These are phyloP conservation scores for Eucalyptus cladocalyx DNA, from an alignment of 345 rosid genomes.

Conservation along the genomic window DNA sequence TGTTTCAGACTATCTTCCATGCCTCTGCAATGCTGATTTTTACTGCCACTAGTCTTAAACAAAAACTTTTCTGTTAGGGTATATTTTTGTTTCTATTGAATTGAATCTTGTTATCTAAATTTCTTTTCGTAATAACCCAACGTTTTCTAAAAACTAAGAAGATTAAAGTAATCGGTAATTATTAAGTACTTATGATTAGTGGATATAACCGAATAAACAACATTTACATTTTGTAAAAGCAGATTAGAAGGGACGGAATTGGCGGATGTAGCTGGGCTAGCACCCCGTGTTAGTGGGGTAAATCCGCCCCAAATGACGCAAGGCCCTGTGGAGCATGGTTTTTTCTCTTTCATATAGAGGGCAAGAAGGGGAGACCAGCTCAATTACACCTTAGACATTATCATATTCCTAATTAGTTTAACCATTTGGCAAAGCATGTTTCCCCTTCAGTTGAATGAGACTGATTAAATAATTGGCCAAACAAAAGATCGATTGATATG, in stretches of 20 bases:
- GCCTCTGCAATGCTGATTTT: not conserved
- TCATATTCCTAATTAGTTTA: not conserved
- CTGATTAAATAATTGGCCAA: not conserved
- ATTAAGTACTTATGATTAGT: not conserved
- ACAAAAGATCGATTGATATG: not conserved
- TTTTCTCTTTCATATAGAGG: fast-evolving
- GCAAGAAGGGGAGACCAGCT: not conserved
- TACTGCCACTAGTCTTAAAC: not conserved
- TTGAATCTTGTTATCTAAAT: not conserved
- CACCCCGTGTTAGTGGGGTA: not conserved
- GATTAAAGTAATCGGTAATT: not conserved
- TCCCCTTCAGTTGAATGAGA: not conserved
- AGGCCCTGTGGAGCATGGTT: not conserved
- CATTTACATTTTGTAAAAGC: not conserved
- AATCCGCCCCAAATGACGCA: not conserved
- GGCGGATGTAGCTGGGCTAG: not conserved
- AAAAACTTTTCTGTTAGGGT: not conserved
- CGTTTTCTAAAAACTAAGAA: not conserved
- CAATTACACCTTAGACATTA: not conserved
- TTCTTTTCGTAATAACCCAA: not conserved
- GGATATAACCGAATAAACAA: not conserved
- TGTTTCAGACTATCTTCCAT: not conserved
- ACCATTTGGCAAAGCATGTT: not conserved
- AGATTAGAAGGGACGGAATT: not conserved
- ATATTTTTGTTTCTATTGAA: not conserved